A percentile compares a stretch with the other conserved stretches of the same genome.
These are phyloP conservation scores for Claviceps sp. DNA, from an alignment of 2,329 filamentous ascomycete genomes.

Conservation along the genomic window DNA sequence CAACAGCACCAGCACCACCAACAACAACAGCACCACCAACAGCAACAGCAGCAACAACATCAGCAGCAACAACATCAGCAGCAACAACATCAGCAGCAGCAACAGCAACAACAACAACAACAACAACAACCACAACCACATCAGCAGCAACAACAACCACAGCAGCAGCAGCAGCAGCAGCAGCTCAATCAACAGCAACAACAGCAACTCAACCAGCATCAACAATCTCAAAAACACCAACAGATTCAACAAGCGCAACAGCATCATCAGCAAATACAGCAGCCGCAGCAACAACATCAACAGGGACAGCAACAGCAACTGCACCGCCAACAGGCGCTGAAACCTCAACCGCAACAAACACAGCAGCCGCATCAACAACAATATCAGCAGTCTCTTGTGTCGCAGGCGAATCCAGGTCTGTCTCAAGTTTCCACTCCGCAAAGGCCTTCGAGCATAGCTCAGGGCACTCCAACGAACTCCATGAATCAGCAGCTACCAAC, in stretches of 20 bases:
- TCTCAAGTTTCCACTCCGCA: slow-evolving; percentile 11
- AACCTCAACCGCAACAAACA: not conserved
- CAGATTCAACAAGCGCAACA: slow-evolving; percentile 7
- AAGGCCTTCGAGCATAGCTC: slow-evolving; percentile 12
- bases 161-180: slow-evolving; percentile 9
- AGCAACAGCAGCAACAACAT: slow-evolving; percentile 16
- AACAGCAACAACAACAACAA: slow-evolving; percentile 10
- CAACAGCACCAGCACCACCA: slow-evolving; percentile 1
- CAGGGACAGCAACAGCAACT: slow-evolving; percentile 17
- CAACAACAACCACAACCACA: slow-evolving; percentile 16
- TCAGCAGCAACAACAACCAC: slow-evolving; percentile 15
- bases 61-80: slow-evolving; percentile 1
- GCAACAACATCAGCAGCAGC: slow-evolving; percentile 21
- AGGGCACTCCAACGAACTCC: slow-evolving; percentile 12
- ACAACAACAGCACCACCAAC: slow-evolving; percentile 3
- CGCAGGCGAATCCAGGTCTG: slow-evolving; percentile 10
- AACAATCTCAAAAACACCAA: slow-evolving; percentile 9
- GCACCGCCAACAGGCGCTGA: slow-evolving; percentile 8
- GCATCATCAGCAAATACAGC: slow-evolving; percentile 18
- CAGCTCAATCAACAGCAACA: slow-evolving; percentile 18
- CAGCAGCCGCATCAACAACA: slow-evolving; percentile 4
- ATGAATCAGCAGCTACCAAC: slow-evolving; percentile 13
- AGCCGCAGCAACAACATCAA: slow-evolving; percentile 17
- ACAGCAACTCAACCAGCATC: slow-evolving; percentile 12
- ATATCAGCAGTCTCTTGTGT: slow-evolving; percentile 11